Evolutionary conservation across 805 yeast species (phyloP).

Genomic region (Starmera caribaea): DNA sequence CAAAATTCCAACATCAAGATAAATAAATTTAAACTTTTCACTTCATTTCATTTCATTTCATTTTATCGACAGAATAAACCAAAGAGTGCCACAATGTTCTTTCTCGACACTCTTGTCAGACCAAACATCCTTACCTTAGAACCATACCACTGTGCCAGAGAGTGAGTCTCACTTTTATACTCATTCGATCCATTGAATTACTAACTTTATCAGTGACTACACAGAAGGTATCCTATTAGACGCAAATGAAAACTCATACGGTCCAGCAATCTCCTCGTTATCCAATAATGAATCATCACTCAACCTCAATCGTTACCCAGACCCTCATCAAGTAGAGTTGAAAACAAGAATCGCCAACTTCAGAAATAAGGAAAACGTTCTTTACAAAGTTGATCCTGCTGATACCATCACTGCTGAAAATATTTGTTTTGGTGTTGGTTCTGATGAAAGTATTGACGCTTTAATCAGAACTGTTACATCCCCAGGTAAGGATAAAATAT

Average conservation of each 20-base stretch:
- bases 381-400: conserved; percentile 14
- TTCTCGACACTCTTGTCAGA: conserved; percentile 54
- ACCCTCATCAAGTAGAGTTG: conserved; percentile 81
- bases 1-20: too few relatives aligned
- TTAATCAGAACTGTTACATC: conserved; percentile 73
- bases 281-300: conserved; percentile 34
- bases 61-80: too few relatives aligned
- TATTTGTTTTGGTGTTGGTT: conserved; percentile 90
- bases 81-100: conserved; percentile 31
- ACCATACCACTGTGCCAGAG: conserved; percentile 96
- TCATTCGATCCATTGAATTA: not conserved
- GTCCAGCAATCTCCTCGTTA: conserved; percentile 56
- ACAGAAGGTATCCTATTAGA: conserved; percentile 81
- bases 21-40: too few relatives aligned
- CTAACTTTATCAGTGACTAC: conserved; percentile 42
- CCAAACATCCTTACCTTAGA: conserved; percentile 76
- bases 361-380: conserved; percentile 43
- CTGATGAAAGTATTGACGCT: conserved; percentile 92
- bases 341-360: conserved; percentile 64
- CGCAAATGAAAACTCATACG: conserved; percentile 94
- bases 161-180: conserved; percentile 25
- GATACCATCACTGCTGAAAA: conserved; percentile 46
- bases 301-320: conserved; percentile 87
- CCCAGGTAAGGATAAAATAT: conserved; percentile 75
- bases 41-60: too few relatives aligned